Percentiles rank a stretch among this genome's conserved stretches.
phyloP scores from a whole-genome alignment of 1,139 yeast genomes.

The Blastobotrys capitulatus region DNA sequence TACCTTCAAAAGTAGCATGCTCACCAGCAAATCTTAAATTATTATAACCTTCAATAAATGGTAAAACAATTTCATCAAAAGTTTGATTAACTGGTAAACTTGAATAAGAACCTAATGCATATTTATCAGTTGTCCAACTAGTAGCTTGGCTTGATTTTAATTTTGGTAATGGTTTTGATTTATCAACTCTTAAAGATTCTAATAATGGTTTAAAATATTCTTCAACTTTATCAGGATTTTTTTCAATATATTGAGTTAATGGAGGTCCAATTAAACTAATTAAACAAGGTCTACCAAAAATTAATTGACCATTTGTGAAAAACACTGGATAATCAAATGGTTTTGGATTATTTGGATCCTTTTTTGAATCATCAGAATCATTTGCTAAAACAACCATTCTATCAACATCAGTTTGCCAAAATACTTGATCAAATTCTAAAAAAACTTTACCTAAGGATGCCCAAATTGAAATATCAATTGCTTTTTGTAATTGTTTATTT shows the following conservation, averaged over 20 bases:
- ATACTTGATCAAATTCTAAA: slow-evolving; percentile 59
- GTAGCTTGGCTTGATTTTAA: slow-evolving; percentile 54
- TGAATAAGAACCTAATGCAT: slow-evolving; percentile 67
- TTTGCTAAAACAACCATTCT: slow-evolving; percentile 41
- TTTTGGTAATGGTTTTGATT: slow-evolving; percentile 30
- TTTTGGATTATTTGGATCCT: neutral
- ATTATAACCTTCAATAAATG: slow-evolving; percentile 53
- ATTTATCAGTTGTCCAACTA: slow-evolving; percentile 68
- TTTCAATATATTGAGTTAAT: slow-evolving; percentile 48
- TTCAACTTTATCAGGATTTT: slow-evolving; percentile 39
- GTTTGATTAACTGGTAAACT: slow-evolving; percentile 65
- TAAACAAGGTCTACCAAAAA: slow-evolving; percentile 43
- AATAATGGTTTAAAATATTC: slow-evolving; percentile 41
- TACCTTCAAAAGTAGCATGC: slow-evolving; percentile 66
- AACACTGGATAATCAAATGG: slow-evolving; percentile 44
- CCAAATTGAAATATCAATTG: slow-evolving; percentile 51
- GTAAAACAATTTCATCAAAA: slow-evolving; percentile 51
- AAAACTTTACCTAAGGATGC: slow-evolving; percentile 75
- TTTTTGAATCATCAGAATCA: slow-evolving; percentile 7
- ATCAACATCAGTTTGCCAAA: slow-evolving; percentile 57
- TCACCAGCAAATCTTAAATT: slow-evolving; percentile 74
- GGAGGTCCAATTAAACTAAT: slow-evolving; percentile 65
- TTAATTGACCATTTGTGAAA: slow-evolving; percentile 40
- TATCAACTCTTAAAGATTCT: slow-evolving; percentile 23
- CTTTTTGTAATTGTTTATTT: slow-evolving; percentile 42